Evolutionary conservation across 1,284 basidiomycete genomes (phyloP), one percentile per base, ranked within the genome.

Genomic region (Apiotrichum mycotoxinovorans): DNA sequence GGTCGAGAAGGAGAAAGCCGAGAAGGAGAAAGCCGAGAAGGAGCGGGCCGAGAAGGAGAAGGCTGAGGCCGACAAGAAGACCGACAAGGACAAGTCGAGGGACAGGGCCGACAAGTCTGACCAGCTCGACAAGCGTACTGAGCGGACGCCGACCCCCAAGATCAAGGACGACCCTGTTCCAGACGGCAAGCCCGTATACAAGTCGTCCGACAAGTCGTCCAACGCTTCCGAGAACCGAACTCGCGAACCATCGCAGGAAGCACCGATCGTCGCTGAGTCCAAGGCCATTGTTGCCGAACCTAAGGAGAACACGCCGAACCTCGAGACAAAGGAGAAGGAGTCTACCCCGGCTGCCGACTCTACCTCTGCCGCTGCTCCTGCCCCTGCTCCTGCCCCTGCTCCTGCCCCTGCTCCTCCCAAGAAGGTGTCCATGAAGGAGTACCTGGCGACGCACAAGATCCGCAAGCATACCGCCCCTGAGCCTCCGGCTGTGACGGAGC

Each of bases 361-460:
- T n/a, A n/a, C n/a, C n/a, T n/a, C n/a, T n/a, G n/a, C n/a, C n/a
- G n/a, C n/a, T n/a, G n/a, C n/a, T n/a, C n/a, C n/a, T n/a, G n/a
- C n/a, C n/a, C n/a, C n/a, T n/a, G n/a, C n/a, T n/a, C n/a, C n/a
- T n/a, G n/a, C n/a, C n/a, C n/a, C n/a, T n/a, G n/a, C n/a, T n/a
- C n/a, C n/a, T n/a, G n/a, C n/a, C n/a, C n/a, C 47, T 11, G 41
- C 57, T 17, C 37, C 42, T 15, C 66, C 66, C 22, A 71, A 71
- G 65, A 71, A 71, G 56, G 66, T 74, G 10, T 66, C 67, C 3
- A 56, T 74, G n/a, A 58, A 63, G 20, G 73, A 75, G 38, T 75
- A 71, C 50, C 57, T 75, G 37, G 70, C 69, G 45, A 69, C 46
- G 23, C 63, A 68, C 54, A 72, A 69, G 62, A 66, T 72, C 37